Percentiles rank a stretch among this genome's conserved stretches.
Conservation (phyloP, 2,329 filamentous ascomycete genomes). For the Cryphonectria japonica region DNA sequence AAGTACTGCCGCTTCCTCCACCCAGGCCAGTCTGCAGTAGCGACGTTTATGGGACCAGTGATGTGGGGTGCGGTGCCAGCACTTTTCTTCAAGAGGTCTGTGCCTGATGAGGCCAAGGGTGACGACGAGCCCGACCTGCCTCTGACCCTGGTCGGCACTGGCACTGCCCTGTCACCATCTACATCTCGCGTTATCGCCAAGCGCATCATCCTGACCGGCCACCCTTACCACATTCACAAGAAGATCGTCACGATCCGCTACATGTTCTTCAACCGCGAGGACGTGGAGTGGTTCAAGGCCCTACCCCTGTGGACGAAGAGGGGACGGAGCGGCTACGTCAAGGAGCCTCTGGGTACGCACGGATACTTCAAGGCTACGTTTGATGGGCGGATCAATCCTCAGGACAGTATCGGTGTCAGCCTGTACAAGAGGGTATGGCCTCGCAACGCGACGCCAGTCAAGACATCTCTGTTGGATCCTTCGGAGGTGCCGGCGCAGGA, state of each 20-base stretch:
- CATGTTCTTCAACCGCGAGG: conserved; percentile 99
- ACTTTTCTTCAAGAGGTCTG: conserved; percentile 77
- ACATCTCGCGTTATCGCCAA: conserved; percentile 86
- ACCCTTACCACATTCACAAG: conserved; percentile 99
- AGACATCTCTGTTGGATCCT: conserved; percentile 47
- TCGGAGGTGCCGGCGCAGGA: conserved; percentile 28
- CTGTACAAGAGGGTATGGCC: conserved; percentile 87
- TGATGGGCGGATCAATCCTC: conserved; percentile 92
- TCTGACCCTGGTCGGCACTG: conserved; percentile 79
- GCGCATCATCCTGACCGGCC: conserved; percentile 89
- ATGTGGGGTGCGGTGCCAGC: conserved; percentile 92
- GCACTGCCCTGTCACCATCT: conserved; percentile 80
- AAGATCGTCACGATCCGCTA: conserved; percentile 95
- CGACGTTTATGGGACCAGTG: conserved; percentile 85
- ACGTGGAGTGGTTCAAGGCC: conserved; percentile 97
- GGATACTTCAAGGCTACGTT: conserved; percentile 99
- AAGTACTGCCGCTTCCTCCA: conserved; percentile 94
- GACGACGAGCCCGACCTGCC: conserved; percentile 51
- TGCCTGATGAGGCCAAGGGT: conserved; percentile 46
- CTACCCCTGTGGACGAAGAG: conserved; percentile 92
- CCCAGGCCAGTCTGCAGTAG: conserved; percentile 86
- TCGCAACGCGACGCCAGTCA: conserved; percentile 60
- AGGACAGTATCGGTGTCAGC: conserved; percentile 91
- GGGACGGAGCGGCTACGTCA: conserved; percentile 87
- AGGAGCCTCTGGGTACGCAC: conserved; percentile 92